A percentile compares a stretch with the other conserved stretches of the same genome.
phyloP scores from a whole-genome alignment of 1,139 yeast genomes.

The Fermentozyma sake region DNA sequence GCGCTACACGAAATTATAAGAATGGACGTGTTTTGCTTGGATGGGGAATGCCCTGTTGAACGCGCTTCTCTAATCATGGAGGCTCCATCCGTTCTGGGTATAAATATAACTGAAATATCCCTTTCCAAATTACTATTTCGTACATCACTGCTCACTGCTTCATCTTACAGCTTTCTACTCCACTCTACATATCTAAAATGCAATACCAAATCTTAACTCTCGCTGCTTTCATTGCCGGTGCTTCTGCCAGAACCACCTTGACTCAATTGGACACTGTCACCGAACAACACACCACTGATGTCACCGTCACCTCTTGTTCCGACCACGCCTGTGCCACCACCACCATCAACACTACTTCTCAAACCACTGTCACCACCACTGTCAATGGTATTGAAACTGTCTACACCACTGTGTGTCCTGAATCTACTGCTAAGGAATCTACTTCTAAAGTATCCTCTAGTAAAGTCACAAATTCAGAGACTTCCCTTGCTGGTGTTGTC shows the following conservation, averaged over 20 bases:
- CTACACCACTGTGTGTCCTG: slow-evolving; percentile 49
- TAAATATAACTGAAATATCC: no score
- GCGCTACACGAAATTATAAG: no score
- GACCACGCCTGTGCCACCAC: slow-evolving; percentile 27
- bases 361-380: slow-evolving; percentile 37
- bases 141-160: no score
- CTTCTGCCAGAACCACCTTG: slow-evolving; percentile 13
- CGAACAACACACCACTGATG: slow-evolving; percentile 28
- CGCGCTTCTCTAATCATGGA: no score
- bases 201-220: slow-evolving; percentile 25
- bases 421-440: slow-evolving; percentile 15
- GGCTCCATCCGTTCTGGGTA: no score
- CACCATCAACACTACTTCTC: slow-evolving; percentile 14
- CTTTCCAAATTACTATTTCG: no score
- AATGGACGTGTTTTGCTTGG: no score
- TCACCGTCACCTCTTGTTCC: slow-evolving; percentile 41
- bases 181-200: no score
- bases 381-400: slow-evolving; percentile 38
- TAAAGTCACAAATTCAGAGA: no score
- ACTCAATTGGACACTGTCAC: slow-evolving; percentile 26
- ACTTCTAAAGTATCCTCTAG: no score
- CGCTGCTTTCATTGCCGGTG: slow-evolving; percentile 25
- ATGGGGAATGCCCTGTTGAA: no score
- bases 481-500: slow-evolving; percentile 18
- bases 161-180: no score